phyloP scores from a whole-genome alignment of 2,329 filamentous ascomycete species.

The Stagonosporopsis cucurbitacearum region DNA sequence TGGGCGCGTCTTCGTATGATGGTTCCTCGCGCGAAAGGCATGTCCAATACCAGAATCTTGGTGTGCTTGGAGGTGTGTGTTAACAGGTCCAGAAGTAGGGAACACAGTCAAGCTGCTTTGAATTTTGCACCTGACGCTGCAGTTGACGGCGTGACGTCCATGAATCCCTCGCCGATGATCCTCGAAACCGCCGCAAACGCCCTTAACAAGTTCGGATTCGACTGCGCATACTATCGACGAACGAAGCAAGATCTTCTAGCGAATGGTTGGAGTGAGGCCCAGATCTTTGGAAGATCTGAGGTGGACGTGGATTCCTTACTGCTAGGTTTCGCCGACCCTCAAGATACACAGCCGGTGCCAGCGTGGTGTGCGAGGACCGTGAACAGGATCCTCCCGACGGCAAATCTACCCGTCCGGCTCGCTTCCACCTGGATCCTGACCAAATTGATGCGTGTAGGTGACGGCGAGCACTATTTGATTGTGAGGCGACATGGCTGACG shows the following conservation, averaged over 20 bases:
- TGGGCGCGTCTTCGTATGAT: conserved; percentile 42
- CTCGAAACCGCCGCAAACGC: conserved; percentile 28
- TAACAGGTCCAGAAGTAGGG: conserved; percentile 37
- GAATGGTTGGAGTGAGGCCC: conserved; percentile 41
- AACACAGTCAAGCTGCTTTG: conserved; percentile 42
- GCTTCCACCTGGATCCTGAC: conserved; percentile 44
- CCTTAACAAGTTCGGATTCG: conserved; percentile 43
- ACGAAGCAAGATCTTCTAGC: conserved; percentile 42
- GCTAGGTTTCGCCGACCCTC: conserved; percentile 42
- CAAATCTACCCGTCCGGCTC: conserved; percentile 37
- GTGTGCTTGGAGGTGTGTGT: conserved; percentile 11
- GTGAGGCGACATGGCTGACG: conserved; percentile 16
- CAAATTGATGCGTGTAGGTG: conserved; percentile 46
- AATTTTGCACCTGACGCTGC: conserved; percentile 31
- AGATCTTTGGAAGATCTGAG: conserved; percentile 44
- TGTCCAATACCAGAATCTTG: conserved; percentile 12
- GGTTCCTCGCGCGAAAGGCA: conserved; percentile 45
- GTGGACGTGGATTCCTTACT: conserved; percentile 46
- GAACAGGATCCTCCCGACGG: conserved; percentile 38
- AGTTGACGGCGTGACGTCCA: conserved; percentile 28
- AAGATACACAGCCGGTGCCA: conserved; percentile 42
- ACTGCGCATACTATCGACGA: conserved; percentile 43
- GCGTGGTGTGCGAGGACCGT: conserved; percentile 43
- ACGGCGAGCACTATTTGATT: conserved; percentile 17
- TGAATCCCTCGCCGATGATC: conserved; percentile 26